phyloP scores from a whole-genome alignment of 2,329 filamentous ascomycete genomes.

The Mariannaea elegans region DNA sequence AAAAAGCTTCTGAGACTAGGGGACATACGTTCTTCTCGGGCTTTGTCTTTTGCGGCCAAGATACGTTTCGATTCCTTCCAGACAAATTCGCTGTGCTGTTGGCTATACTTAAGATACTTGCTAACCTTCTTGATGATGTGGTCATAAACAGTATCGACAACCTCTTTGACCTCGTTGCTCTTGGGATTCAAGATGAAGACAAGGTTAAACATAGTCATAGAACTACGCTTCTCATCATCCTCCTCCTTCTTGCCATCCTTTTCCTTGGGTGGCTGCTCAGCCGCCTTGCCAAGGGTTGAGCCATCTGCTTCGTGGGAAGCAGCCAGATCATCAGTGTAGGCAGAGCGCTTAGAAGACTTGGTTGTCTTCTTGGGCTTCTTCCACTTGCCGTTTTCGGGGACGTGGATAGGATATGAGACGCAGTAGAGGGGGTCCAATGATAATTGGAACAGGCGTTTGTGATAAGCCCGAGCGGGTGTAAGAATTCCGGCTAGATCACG shows the following conservation, averaged over 20 bases:
- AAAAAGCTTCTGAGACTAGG: neutral
- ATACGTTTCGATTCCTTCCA: slow-evolving; percentile 91
- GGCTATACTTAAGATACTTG: slow-evolving; percentile 91
- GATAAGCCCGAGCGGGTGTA: slow-evolving; percentile 77
- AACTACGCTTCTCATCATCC: slow-evolving; percentile 68
- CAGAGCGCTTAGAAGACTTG: slow-evolving; percentile 47
- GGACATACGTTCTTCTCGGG: slow-evolving; percentile 70
- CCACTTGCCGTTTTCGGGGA: slow-evolving; percentile 81
- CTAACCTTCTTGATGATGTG: slow-evolving; percentile 93
- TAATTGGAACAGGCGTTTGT: slow-evolving; percentile 85
- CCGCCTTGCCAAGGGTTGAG: slow-evolving; percentile 33
- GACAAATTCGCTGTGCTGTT: slow-evolving; percentile 89
- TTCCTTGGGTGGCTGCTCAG: slow-evolving; percentile 40
- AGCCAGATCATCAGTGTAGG: slow-evolving; percentile 45
- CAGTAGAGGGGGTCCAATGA: slow-evolving; percentile 82
- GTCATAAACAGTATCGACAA: slow-evolving; percentile 81
- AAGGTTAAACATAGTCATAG: slow-evolving; percentile 97
- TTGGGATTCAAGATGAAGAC: slow-evolving; percentile 90
- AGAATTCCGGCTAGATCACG: slow-evolving; percentile 82
- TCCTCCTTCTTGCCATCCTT: slow-evolving; percentile 42
- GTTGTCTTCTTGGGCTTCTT: slow-evolving; percentile 69
- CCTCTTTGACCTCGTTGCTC: slow-evolving; percentile 76
- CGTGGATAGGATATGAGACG: slow-evolving; percentile 84
- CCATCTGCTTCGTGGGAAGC: slow-evolving; percentile 42
- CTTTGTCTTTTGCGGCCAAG: slow-evolving; percentile 81